Percentiles rank a stretch among this genome's conserved stretches.
Evolutionary conservation across 768 basidiomycete species (phyloP).

Genomic region (Leccinum ochraceum): DNA sequence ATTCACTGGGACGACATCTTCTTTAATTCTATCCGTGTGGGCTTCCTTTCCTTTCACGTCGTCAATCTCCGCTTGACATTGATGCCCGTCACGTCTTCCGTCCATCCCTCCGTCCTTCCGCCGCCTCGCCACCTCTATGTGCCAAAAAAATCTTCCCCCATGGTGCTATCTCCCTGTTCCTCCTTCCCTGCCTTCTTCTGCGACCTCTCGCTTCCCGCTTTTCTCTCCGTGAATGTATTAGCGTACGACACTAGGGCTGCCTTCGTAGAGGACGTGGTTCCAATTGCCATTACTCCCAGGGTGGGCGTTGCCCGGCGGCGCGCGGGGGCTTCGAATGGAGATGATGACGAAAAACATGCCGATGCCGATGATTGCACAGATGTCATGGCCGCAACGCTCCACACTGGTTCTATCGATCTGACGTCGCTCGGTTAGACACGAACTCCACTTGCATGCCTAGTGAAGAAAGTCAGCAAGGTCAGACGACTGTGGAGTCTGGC

Average conservation of each 20-base stretch:
- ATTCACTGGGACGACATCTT: not conserved
- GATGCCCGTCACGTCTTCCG: slow-evolving; percentile 21
- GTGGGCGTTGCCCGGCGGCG: not conserved
- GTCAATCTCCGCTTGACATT: slow-evolving; percentile 25
- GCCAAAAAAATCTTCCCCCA: slow-evolving; percentile 16
- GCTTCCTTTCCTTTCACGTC: too few relatives aligned
- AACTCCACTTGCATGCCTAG: not conserved
- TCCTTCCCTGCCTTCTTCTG: slow-evolving; percentile 14
- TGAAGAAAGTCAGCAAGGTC: not conserved
- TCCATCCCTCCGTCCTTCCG: slow-evolving; percentile 11
- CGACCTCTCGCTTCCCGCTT: slow-evolving; percentile 10
- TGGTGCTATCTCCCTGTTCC: slow-evolving; percentile 10
- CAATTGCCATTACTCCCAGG: slow-evolving; percentile 9
- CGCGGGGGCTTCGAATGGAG: not conserved
- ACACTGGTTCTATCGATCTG: not conserved
- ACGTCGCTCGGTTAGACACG: not conserved
- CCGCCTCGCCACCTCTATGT: slow-evolving; percentile 8
- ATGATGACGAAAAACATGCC: not conserved
- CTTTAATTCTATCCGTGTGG: too few relatives aligned
- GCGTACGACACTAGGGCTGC: slow-evolving; percentile 35
- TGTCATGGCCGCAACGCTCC: slow-evolving; percentile 1
- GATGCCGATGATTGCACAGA: slow-evolving; percentile 11
- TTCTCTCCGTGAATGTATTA: slow-evolving; percentile 4
- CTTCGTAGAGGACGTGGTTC: slow-evolving; percentile 24
- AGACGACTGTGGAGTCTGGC: not conserved